Base-by-base conservation (phyloP, 2,329 filamentous ascomycete species). In the Aulographum hederae region DNA sequence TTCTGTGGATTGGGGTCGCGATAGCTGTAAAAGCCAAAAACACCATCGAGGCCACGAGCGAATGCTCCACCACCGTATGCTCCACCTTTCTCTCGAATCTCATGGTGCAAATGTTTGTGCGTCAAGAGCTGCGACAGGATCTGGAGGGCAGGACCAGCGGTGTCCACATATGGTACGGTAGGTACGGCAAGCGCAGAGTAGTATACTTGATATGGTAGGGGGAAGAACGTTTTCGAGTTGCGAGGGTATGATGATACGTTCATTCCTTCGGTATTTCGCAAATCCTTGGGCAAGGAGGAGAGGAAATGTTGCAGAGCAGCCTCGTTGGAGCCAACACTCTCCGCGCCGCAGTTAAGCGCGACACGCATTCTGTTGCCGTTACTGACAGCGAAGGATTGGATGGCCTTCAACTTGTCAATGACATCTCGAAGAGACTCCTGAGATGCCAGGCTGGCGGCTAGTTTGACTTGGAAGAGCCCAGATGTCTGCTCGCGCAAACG, bases 1-100 rank as follows among this genome's bases (percentile, higher is more conserved):
- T 93, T 94, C 38, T 76, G 64, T 0, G 89, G 86, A 49, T 95
- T 94, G 3, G 89, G 89, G 50, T 98, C 89, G 32, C 89, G 79
- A 63, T 98, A 98, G 28, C 80, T 86, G 58, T 92, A 94, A 58
- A 94, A 91, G 12, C 82, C 82, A 43, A 98, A 95, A 1, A 92
- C 53, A 16, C 85, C 86, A 41, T 81, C 77, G 5, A 93, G 58
- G 0, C 78, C 70, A 16, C 74, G 73, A 28, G 78, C 76, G 50
- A 82, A 86, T 2, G 89, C 86, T 11, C 85, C 84, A 15, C 82
- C 89, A 28, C 89, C 89, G 43, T 98, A 98, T 0, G 89, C 89
- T 23, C 89, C 89, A 19, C 89, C 89, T 56, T 95, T 95, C 50
- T 98, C 89, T 34, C 89, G 79, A 41, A 98, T 94, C 54, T 95